Evolutionary conservation across 352 stramenopile genomes (phyloP).

Genomic region (Globisporangium paddicum): DNA sequence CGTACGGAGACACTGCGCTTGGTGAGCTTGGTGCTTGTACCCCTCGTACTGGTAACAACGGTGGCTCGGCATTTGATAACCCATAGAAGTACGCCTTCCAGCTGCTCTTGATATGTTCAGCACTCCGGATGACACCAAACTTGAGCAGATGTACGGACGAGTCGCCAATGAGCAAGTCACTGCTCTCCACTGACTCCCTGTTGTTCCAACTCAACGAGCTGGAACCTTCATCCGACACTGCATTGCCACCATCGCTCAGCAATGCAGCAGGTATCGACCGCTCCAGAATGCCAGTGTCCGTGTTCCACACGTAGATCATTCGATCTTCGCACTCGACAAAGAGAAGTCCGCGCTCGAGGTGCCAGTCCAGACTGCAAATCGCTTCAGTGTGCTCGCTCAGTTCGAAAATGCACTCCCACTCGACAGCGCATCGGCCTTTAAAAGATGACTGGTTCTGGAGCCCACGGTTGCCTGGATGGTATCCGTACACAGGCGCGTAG

Average conservation of each 20-base stretch:
- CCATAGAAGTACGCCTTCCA: conserved; percentile 62
- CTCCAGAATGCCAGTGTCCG: conserved; percentile 73
- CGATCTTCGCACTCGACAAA: conserved; percentile 66
- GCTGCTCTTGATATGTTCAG: conserved; percentile 61
- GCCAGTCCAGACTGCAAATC: conserved; percentile 53
- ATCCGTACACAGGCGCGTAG: conserved; percentile 51
- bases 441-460: background rate
- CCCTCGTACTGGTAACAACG: background rate
- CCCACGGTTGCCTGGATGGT: conserved; percentile 24
- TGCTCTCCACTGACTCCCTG: conserved; percentile 32
- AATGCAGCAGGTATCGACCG: conserved; percentile 49
- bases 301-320: conserved; percentile 80
- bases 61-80: conserved; percentile 13
- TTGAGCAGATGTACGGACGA: conserved; percentile 55
- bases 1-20: conserved; percentile 36
- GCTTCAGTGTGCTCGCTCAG: conserved; percentile 55
- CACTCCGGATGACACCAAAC: conserved; percentile 59
- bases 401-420: conserved; percentile 63
- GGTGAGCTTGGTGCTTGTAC: background rate
- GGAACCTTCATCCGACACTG: conserved; percentile 6
- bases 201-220: conserved; percentile 20
- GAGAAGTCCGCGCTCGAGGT: conserved; percentile 51
- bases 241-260: conserved; percentile 44
- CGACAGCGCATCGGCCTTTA: conserved; percentile 17
- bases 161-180: conserved; percentile 49